A percentile compares a stretch with the other conserved stretches of the same genome.
These are phyloP conservation scores for Coemansia sp. DNA, from an alignment of 192 early-diverging fungal genomes.

Conservation along the genomic window DNA sequence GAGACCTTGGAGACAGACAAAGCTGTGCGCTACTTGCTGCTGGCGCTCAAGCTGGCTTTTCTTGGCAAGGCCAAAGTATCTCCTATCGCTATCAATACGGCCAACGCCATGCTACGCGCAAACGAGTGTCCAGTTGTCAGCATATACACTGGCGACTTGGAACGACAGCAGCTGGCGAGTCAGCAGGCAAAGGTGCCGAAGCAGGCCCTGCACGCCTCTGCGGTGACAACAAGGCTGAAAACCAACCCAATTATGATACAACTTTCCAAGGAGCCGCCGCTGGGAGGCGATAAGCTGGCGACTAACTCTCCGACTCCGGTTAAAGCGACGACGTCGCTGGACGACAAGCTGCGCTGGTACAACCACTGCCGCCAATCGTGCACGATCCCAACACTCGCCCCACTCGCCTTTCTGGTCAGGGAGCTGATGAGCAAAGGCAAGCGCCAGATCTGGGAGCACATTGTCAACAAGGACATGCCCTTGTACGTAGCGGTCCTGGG, in stretches of 20 bases:
- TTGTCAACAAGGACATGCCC: conserved; percentile 30
- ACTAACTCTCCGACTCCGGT: not conserved
- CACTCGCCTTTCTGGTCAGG: conserved; percentile 9
- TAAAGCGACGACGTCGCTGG: not conserved
- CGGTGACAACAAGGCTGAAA: not conserved
- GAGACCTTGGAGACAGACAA: not conserved
- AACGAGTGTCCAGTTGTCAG: conserved; percentile 11
- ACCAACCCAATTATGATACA: conserved; percentile 2
- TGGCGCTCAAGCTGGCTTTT: conserved; percentile 18
- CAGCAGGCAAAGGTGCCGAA: not conserved
- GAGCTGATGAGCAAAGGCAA: conserved; percentile 13
- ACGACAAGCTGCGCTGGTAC: conserved; percentile 28
- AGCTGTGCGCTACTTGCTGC: conserved; percentile 7
- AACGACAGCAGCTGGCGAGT: not conserved
- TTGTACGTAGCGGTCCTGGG: conserved; percentile 20
- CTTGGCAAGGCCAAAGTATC: not conserved
- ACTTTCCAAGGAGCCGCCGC: not conserved
- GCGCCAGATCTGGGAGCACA: conserved; percentile 20
- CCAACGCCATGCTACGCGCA: conserved; percentile 4
- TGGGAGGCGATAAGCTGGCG: not conserved
- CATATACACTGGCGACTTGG: conserved; percentile 11
- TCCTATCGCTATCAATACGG: not conserved
- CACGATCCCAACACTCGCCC: conserved; percentile 8
- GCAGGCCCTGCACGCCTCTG: not conserved
- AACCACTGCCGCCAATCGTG: not conserved